Evolutionary conservation across 1,284 basidiomycete species (phyloP).

Genomic region (Moesziomyces globuligerus): DNA sequence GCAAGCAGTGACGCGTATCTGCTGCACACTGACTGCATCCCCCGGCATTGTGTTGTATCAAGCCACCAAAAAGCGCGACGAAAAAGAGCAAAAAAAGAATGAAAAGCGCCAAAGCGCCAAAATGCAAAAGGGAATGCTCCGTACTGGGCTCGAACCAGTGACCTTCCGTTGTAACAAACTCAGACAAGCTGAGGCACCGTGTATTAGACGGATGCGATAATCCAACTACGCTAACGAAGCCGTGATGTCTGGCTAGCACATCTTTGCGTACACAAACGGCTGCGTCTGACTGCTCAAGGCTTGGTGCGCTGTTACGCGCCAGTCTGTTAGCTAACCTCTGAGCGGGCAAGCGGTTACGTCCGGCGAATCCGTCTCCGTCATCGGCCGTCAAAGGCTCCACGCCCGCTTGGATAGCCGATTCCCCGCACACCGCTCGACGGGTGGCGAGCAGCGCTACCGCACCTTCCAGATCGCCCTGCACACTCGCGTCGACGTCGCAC

Average conservation of each 20-base stretch:
- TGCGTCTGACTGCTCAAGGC: too few species aligned
- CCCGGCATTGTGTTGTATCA: too few species aligned
- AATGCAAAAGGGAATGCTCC: constrained; percentile 22
- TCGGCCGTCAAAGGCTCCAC: too few species aligned
- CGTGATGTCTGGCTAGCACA: not conserved
- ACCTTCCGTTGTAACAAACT: constrained; percentile 47
- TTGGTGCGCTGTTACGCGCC: too few species aligned
- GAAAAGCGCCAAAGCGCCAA: not conserved
- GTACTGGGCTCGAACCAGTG: constrained; percentile 56
- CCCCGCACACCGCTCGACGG: constrained; percentile 7
- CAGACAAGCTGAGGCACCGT: constrained; percentile 30
- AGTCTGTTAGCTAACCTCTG: too few species aligned
- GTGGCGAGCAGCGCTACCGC: too few species aligned
- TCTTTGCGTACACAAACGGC: not conserved
- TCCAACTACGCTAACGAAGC: constrained; percentile 50
- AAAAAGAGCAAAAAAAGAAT: too few species aligned
- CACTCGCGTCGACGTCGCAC: constrained; percentile 5
- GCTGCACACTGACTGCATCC: too few species aligned
- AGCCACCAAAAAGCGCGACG: too few species aligned
- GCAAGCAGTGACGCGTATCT: too few species aligned
- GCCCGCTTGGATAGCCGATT: constrained; percentile 33
- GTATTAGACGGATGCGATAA: constrained; percentile 51
- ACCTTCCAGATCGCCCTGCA: too few species aligned
- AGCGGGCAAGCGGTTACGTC: constrained; percentile 3
- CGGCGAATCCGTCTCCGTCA: constrained; percentile 23